These are phyloP conservation scores for Candida vartiovaarae DNA, from an alignment of 805 yeast species.

Conservation along the genomic window DNA sequence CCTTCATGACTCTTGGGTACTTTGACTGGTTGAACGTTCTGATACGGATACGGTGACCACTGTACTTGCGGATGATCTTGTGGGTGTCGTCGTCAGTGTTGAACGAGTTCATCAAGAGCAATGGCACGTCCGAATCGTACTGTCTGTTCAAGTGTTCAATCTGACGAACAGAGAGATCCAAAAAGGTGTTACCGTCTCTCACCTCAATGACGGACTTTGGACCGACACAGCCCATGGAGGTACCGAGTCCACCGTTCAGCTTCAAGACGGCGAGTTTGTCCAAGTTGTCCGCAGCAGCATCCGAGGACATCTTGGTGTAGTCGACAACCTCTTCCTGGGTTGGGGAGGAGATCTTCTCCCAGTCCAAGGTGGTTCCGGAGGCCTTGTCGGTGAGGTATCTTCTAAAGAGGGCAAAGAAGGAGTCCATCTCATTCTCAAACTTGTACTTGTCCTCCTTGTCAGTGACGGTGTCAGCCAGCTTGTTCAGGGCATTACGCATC, in stretches of 20 bases:
- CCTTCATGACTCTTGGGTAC: constrained; percentile 92
- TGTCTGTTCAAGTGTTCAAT: constrained; percentile 90
- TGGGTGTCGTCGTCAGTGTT: constrained; percentile 96
- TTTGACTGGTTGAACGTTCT: constrained; percentile 97
- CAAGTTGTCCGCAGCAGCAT: constrained; percentile 38
- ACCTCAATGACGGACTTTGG: constrained; percentile 98
- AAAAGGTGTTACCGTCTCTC: constrained; percentile 95
- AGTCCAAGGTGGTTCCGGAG: constrained; percentile 72
- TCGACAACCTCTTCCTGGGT: constrained; percentile 81
- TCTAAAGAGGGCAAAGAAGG: constrained; percentile 88
- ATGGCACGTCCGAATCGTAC: constrained; percentile 89
- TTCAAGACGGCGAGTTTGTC: constrained; percentile 89
- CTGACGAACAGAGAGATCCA: constrained; percentile 94
- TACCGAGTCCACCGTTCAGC: constrained; percentile 97
- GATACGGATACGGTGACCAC: constrained; percentile 92
- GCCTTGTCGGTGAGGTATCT: constrained; percentile 89
- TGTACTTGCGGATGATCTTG: constrained; percentile 90
- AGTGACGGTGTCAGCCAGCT: constrained; percentile 73
- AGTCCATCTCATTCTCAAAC: constrained; percentile 90
- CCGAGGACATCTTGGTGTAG: constrained; percentile 44
- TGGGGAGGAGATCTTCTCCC: constrained; percentile 96
- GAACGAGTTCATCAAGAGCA: constrained; percentile 96
- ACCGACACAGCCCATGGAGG: constrained; percentile 99
- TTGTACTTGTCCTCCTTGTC: constrained; percentile 40
- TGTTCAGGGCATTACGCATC: constrained; percentile 94